These are phyloP conservation scores for Russula abietina DNA, from an alignment of 768 basidiomycete species.

Conservation along the genomic window DNA sequence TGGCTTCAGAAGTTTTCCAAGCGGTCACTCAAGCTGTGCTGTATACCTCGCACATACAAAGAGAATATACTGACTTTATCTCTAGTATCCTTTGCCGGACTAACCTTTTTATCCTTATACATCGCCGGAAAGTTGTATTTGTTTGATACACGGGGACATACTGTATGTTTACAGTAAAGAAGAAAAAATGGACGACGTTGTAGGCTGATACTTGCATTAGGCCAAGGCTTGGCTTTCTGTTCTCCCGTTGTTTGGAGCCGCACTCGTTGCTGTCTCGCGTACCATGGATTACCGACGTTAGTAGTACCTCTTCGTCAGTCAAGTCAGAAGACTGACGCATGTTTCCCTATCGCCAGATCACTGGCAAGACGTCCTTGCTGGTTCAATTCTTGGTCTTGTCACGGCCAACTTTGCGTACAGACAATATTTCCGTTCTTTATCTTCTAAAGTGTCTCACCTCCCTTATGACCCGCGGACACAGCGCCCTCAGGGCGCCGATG, in stretches of 20 bases:
- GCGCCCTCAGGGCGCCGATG: slow-evolving; percentile 36
- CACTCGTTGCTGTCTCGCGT: slow-evolving; percentile 74
- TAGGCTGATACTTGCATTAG: slow-evolving; percentile 21
- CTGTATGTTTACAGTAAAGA: slow-evolving; percentile 38
- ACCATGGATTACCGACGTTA: slow-evolving; percentile 89
- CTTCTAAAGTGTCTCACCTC: slow-evolving; percentile 54
- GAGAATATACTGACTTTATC: slow-evolving; percentile 3
- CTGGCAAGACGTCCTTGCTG: slow-evolving; percentile 86
- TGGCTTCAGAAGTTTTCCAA: slow-evolving; percentile 90
- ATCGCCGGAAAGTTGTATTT: slow-evolving; percentile 89
- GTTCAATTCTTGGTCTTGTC: slow-evolving; percentile 64
- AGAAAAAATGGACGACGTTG: background rate
- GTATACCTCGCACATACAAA: slow-evolving; percentile 12
- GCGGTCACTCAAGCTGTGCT: slow-evolving; percentile 85
- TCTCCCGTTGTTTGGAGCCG: slow-evolving; percentile 69
- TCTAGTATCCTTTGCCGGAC: slow-evolving; percentile 85
- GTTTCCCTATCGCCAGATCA: slow-evolving; percentile 50
- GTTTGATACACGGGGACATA: slow-evolving; percentile 74
- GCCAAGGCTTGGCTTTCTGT: slow-evolving; percentile 79
- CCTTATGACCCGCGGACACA: slow-evolving; percentile 65
- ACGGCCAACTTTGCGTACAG: slow-evolving; percentile 74
- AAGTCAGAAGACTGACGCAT: slow-evolving; percentile 20
- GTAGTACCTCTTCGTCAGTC: slow-evolving; percentile 28
- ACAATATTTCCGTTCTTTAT: slow-evolving; percentile 77
- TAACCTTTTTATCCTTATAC: slow-evolving; percentile 85